Evolutionary conservation across 345 rosid species (phyloP), one percentile per base, ranked within the genome.

Genomic region (Aegle marmelos): DNA sequence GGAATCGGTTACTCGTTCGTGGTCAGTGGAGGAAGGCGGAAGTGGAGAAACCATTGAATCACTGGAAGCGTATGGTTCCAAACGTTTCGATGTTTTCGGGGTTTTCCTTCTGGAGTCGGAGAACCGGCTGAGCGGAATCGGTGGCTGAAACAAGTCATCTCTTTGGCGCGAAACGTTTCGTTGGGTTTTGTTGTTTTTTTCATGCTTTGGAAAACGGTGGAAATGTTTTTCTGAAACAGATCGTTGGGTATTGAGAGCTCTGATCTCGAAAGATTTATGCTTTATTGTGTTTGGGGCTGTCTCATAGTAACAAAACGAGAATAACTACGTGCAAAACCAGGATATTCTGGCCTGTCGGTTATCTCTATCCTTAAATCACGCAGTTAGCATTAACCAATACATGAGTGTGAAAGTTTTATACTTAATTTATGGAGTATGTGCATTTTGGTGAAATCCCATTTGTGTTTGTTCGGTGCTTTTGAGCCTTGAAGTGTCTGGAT

Each of bases 281-380:
- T 80, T 88, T 86, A 85, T 84, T 86, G 92, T 87, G 91, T 85
- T 91, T 84, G 88, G 84, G 80, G 82, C 82, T 90, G 90, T 82
- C 87, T 83, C 65, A 62, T 78, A 83, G 82, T 53, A 84, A 76
- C 77, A 77, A 82, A 76, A 79, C 81, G 82, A 83, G 88, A 85
- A 84, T 82, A 71, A 82, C 83, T 76, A 72, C 82, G 78, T 83
- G 70, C 48, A 82, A 69, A 74, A 76, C 76, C 85, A 61, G 87
- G 79, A 75, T 81, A 79, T 81, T 84, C 76, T 79, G 83, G 86
- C 86, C 80, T 78, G 79, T 87, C 73, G 83, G 61, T 82, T 76
- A 66, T 83, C 76, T 79, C 63, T 79, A 68, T 78, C 75, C 60
- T 56, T 76, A 54, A 82, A 65, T 78, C 84, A 72, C 75, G 16